These are phyloP conservation scores for Melaleuca alternifolia DNA, from an alignment of 345 rosid species.

Conservation along the genomic window DNA sequence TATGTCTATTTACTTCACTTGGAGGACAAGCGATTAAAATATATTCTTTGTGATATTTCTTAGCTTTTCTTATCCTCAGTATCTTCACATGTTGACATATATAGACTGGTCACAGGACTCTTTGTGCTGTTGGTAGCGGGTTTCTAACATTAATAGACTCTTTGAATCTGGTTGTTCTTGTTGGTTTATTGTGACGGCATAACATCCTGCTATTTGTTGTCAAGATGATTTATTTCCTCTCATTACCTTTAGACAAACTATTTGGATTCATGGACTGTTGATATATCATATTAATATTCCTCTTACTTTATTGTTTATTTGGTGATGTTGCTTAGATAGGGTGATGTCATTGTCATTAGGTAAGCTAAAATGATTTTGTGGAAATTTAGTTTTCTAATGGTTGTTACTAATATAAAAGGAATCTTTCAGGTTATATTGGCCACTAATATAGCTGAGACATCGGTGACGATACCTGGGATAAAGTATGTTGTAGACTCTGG, in stretches of 20 bases:
- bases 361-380: not conserved
- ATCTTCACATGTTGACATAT: not conserved
- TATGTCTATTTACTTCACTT: not conserved
- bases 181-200: not conserved
- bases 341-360: not conserved
- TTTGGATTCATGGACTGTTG: not conserved
- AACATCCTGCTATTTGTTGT: not conserved
- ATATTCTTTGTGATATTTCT: not conserved
- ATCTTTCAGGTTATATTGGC: conserved; percentile 62
- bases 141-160: not conserved
- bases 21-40: not conserved
- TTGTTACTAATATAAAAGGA: not conserved
- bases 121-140: not conserved
- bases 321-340: not conserved
- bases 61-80: not conserved
- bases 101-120: not conserved
- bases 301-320: not conserved
- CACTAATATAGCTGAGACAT: conserved; percentile 97
- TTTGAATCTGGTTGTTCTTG: not conserved
- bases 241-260: not conserved
- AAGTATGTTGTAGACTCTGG: conserved; percentile 95
- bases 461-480: conserved; percentile 88
- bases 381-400: not conserved
- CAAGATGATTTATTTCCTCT: not conserved
- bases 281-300: not conserved